These are phyloP conservation scores for Juglanconis juglandina DNA, from an alignment of 2,329 filamentous ascomycete species.

Conservation along the genomic window DNA sequence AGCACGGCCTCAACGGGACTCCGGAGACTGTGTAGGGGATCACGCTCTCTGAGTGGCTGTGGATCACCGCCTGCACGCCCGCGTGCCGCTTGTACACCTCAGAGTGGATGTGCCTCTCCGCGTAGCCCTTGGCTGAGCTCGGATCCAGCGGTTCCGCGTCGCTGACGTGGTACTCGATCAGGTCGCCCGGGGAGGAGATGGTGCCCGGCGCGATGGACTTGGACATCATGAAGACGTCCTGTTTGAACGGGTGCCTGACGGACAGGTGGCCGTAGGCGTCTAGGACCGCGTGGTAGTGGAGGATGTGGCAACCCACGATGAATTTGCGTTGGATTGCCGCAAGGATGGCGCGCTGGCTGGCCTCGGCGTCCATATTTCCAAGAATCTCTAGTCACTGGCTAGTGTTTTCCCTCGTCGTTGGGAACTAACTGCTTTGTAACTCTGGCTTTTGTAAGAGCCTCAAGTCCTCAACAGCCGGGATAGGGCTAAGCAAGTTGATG, in stretches of 20 bases:
- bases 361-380: neutral
- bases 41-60: slow-evolving; percentile 41
- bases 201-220: slow-evolving; percentile 44
- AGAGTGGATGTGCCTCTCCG: slow-evolving; percentile 44
- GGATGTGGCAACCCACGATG: slow-evolving; percentile 47
- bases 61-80: slow-evolving; percentile 37
- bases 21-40: slow-evolving; percentile 39
- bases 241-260: slow-evolving; percentile 44
- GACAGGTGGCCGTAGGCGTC: slow-evolving; percentile 56
- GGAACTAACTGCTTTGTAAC: too few relatives aligned
- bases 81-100: slow-evolving; percentile 42
- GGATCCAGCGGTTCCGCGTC: slow-evolving; percentile 40
- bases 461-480: too few relatives aligned
- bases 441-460: too few relatives aligned
- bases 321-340: slow-evolving; percentile 23
- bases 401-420: too few relatives aligned
- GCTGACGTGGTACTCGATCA: slow-evolving; percentile 43
- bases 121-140: slow-evolving; percentile 35
- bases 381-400: too few relatives aligned
- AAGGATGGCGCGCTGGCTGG: slow-evolving; percentile 1
- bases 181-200: slow-evolving; percentile 38
- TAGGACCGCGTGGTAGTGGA: slow-evolving; percentile 46
- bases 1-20: slow-evolving; percentile 36
- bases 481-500: too few relatives aligned
- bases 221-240: slow-evolving; percentile 46